A percentile compares a stretch with the other conserved stretches of the same genome.
Conservation (phyloP, 768 basidiomycete species). For the Trametes elegans region DNA sequence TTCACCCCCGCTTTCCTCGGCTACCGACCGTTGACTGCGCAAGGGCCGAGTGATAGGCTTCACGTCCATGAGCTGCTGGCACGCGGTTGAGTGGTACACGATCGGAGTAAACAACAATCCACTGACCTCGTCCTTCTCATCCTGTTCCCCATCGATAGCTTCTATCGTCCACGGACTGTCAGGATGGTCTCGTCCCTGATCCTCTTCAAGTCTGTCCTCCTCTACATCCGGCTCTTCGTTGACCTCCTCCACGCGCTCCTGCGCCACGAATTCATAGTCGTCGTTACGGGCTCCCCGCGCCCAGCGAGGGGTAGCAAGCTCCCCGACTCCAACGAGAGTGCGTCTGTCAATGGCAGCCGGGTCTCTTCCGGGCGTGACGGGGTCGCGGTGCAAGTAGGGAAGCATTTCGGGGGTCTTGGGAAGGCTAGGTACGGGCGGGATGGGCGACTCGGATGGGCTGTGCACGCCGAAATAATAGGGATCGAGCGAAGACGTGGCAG, state of each 20-base stretch:
- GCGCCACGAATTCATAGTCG: slow-evolving; percentile 27
- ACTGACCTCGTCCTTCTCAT: slow-evolving; percentile 67
- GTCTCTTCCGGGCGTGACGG: slow-evolving; percentile 72
- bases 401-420: slow-evolving; percentile 65
- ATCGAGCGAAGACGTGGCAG: slow-evolving; percentile 79
- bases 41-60: slow-evolving; percentile 47
- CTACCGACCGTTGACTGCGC: slow-evolving; percentile 60
- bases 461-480: slow-evolving; percentile 83
- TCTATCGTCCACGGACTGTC: slow-evolving; percentile 91
- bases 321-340: slow-evolving; percentile 91
- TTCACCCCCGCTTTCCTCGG: slow-evolving; percentile 87
- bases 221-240: slow-evolving; percentile 32
- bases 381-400: slow-evolving; percentile 39
- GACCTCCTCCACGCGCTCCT: slow-evolving; percentile 36
- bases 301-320: slow-evolving; percentile 97
- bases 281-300: slow-evolving; percentile 46
- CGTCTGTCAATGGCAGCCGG: slow-evolving; percentile 81
- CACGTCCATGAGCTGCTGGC: slow-evolving; percentile 37
- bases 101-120: slow-evolving; percentile 6
- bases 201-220: slow-evolving; percentile 25
- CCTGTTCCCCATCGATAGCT: slow-evolving; percentile 76
- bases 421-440: slow-evolving; percentile 43
- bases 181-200: slow-evolving; percentile 50
- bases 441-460: slow-evolving; percentile 67
- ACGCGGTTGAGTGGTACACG: background rate